These are phyloP conservation scores for Geotrichum candidum DNA, from an alignment of 1,139 yeast species.

Conservation along the genomic window DNA sequence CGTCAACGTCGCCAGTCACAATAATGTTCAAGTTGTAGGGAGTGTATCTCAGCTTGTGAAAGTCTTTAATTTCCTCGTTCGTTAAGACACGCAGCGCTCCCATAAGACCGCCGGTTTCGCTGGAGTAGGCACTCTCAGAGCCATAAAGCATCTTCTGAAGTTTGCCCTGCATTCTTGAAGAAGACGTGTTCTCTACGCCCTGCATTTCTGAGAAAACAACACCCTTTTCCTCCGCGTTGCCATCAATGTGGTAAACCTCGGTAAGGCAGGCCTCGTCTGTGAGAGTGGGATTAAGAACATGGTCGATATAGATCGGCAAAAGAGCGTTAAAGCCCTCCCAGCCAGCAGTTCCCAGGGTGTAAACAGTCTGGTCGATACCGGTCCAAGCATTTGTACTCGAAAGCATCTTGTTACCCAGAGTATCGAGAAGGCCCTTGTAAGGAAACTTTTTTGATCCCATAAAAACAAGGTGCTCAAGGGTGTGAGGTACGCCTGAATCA, in stretches of 20 bases:
- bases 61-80: slow-evolving; percentile 65
- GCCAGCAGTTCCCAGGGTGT: slow-evolving; percentile 87
- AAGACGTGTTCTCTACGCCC: slow-evolving; percentile 78
- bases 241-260: slow-evolving; percentile 93
- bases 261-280: slow-evolving; percentile 89
- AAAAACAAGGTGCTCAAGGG: slow-evolving; percentile 87
- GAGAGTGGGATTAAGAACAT: slow-evolving; percentile 74
- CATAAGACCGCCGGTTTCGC: slow-evolving; percentile 92
- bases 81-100: slow-evolving; percentile 67
- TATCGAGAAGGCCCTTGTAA: slow-evolving; percentile 84
- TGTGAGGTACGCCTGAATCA: slow-evolving; percentile 93
- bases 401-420: slow-evolving; percentile 76
- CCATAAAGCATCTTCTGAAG: slow-evolving; percentile 58
- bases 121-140: slow-evolving; percentile 67
- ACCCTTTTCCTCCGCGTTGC: slow-evolving; percentile 86
- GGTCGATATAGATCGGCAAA: slow-evolving; percentile 87
- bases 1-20: slow-evolving; percentile 78
- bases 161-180: slow-evolving; percentile 59
- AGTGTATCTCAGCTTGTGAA: slow-evolving; percentile 66
- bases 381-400: slow-evolving; percentile 98
- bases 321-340: slow-evolving; percentile 89
- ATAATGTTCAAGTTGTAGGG: slow-evolving; percentile 82
- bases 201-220: slow-evolving; percentile 98
- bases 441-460: slow-evolving; percentile 92
- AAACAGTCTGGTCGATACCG: slow-evolving; percentile 90